phyloP scores from a whole-genome alignment of 495 filamentous ascomycete genomes.

The Arthonia radiata region DNA sequence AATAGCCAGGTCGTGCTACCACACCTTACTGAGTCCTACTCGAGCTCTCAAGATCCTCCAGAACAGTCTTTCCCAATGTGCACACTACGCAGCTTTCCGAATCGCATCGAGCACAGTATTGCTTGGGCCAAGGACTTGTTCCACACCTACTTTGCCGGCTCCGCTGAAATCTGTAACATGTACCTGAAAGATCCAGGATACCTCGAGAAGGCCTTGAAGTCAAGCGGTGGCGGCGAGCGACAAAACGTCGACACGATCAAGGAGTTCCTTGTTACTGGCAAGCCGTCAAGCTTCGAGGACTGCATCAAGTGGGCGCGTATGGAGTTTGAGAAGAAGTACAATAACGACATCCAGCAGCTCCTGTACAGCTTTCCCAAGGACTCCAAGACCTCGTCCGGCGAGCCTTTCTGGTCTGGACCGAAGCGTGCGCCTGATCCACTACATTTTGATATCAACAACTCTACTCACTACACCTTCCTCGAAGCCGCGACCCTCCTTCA shows the following conservation, averaged over 20 bases:
- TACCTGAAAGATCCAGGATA: conserved; percentile 86
- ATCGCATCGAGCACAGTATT: conserved; percentile 97
- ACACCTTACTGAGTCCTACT: conserved; percentile 83
- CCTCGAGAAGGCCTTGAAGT: conserved; percentile 68
- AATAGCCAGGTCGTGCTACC: conserved; percentile 93
- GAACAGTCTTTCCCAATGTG: conserved; percentile 99
- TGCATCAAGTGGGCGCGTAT: conserved; percentile 84
- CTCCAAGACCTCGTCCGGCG: conserved; percentile 60
- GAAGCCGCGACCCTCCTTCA: conserved; percentile 78
- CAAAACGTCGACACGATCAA: conserved; percentile 74
- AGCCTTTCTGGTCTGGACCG: conserved; percentile 93
- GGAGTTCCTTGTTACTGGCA: conserved; percentile 78
- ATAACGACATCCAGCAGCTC: conserved; percentile 88
- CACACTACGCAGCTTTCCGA: conserved; percentile 91
- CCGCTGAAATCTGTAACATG: conserved; percentile 82
- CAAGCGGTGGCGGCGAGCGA: conserved; percentile 91
- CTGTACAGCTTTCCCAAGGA: conserved; percentile 97
- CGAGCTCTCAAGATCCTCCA: conserved; percentile 91
- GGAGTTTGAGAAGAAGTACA: conserved; percentile 91
- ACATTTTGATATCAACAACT: conserved; percentile 63
- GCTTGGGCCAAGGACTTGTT: conserved; percentile 94
- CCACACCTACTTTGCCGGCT: conserved; percentile 77
- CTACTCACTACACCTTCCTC: conserved; percentile 66
- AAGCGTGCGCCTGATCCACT: conserved; percentile 89
- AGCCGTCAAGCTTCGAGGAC: conserved; percentile 80